Percentiles rank a stretch among this genome's conserved stretches.
These are phyloP conservation scores for Populus davidiana DNA, from an alignment of 345 rosid genomes.

Conservation along the genomic window DNA sequence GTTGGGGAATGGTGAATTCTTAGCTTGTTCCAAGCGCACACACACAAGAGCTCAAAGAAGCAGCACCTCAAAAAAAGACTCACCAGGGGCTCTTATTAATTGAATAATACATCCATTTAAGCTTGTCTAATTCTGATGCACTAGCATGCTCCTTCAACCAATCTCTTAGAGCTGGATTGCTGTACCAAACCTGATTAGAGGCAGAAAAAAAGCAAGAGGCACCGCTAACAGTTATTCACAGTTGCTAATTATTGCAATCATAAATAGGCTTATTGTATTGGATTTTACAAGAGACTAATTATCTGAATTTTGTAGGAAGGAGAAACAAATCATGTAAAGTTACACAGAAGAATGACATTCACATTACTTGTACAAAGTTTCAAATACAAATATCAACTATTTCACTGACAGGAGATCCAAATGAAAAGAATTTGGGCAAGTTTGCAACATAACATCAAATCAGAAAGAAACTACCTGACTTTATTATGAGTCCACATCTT, in stretches of 20 bases:
- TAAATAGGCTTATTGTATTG: neutral
- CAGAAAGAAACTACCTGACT: neutral
- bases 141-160: slow-evolving; percentile 75
- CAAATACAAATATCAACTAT: neutral
- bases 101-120: slow-evolving; percentile 71
- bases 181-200: slow-evolving; percentile 65
- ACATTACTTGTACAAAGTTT: neutral
- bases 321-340: neutral
- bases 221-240: neutral
- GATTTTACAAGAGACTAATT: neutral
- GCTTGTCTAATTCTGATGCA: slow-evolving; percentile 58
- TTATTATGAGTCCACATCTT: neutral
- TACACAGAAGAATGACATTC: neutral
- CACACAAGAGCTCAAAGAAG: neutral
- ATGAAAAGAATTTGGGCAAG: neutral
- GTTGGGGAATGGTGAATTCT: too few species aligned
- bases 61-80: slow-evolving; percentile 16
- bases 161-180: slow-evolving; percentile 74
- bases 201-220: slow-evolving; percentile 6
- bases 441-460: neutral
- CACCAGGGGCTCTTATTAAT: slow-evolving; percentile 94
- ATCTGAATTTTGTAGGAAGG: neutral
- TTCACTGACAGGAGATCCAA: neutral
- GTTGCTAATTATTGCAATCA: neutral
- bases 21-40: neutral